Conservation (phyloP, 1,284 basidiomycete genomes). For the Rhizoctonia solani region DNA sequence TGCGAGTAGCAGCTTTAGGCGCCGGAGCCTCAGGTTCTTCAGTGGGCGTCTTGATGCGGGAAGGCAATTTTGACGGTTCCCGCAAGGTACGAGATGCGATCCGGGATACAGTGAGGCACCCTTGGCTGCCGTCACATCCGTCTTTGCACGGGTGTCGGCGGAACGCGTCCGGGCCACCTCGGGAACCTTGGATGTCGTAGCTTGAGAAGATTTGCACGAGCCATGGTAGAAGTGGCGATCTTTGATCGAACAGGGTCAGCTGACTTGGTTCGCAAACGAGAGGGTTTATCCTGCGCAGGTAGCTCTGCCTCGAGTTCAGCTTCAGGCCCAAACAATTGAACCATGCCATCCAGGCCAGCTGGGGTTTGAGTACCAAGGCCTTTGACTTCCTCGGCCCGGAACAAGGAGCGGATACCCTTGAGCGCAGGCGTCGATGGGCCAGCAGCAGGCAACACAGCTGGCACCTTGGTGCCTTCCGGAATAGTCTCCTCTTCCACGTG, state of each 20-base stretch:
- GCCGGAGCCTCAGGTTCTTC: constrained; percentile 4
- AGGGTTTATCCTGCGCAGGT: background rate
- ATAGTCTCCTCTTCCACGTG: background rate
- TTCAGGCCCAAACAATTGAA: constrained; percentile 29
- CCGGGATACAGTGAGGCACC: background rate
- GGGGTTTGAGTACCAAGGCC: constrained; percentile 25
- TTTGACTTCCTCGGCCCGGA: constrained; percentile 30
- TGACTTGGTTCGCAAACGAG: constrained; percentile 30
- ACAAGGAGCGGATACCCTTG: constrained; percentile 22
- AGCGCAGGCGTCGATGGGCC: constrained; percentile 26
- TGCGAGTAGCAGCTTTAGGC: background rate
- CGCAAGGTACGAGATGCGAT: constrained; percentile 11
- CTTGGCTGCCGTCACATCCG: background rate
- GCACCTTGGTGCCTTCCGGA: background rate
- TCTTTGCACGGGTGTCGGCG: constrained; percentile 1
- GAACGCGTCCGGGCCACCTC: background rate
- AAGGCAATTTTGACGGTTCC: constrained; percentile 15
- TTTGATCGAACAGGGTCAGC: constrained; percentile 23
- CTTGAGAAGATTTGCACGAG: constrained; percentile 26
- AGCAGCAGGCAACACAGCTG: background rate
- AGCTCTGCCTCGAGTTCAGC: background rate
- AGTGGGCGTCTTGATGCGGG: constrained; percentile 23
- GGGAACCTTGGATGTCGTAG: background rate
- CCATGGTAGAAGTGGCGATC: constrained; percentile 12
- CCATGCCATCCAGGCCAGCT: constrained; percentile 22